Evolutionary conservation across 1,284 basidiomycete species (phyloP).

Genomic region (Fistulina hepatica): DNA sequence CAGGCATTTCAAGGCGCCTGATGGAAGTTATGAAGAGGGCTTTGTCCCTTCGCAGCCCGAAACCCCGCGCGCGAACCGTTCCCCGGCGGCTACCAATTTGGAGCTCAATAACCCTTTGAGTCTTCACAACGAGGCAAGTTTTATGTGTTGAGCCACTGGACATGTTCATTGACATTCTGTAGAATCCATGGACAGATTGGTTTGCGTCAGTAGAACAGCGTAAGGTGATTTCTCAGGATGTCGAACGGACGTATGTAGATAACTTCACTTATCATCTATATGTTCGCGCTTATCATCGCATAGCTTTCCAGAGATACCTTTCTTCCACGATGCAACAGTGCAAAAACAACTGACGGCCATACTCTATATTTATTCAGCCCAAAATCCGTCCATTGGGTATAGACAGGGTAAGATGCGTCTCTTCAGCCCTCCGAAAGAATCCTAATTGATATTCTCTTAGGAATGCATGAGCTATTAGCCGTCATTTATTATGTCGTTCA

Average conservation of each 20-base stretch:
- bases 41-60: conserved; percentile 43
- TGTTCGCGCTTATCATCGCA: conserved; percentile 8
- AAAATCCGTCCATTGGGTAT: conserved; percentile 76
- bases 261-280: conserved; percentile 4
- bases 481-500: conserved; percentile 75
- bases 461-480: conserved; percentile 92
- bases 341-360: conserved; percentile 77
- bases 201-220: conserved; percentile 79
- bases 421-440: not conserved
- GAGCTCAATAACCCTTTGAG: conserved; percentile 81
- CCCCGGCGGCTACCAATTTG: conserved; percentile 32
- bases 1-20: conserved; percentile 65
- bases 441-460: conserved; percentile 18
- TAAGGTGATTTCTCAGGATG: conserved; percentile 82
- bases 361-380: conserved; percentile 70
- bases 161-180: conserved; percentile 5
- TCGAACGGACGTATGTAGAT: conserved; percentile 71
- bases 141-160: not conserved
- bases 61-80: conserved; percentile 26
- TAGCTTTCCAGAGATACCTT: conserved; percentile 84
- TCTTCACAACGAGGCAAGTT: conserved; percentile 63
- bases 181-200: conserved; percentile 93
- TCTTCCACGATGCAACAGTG: conserved; percentile 68
- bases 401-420: conserved; percentile 48
- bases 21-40: conserved; percentile 65